Evolutionary conservation across 768 basidiomycete species (phyloP).

Genomic region (Mycena belliarum): DNA sequence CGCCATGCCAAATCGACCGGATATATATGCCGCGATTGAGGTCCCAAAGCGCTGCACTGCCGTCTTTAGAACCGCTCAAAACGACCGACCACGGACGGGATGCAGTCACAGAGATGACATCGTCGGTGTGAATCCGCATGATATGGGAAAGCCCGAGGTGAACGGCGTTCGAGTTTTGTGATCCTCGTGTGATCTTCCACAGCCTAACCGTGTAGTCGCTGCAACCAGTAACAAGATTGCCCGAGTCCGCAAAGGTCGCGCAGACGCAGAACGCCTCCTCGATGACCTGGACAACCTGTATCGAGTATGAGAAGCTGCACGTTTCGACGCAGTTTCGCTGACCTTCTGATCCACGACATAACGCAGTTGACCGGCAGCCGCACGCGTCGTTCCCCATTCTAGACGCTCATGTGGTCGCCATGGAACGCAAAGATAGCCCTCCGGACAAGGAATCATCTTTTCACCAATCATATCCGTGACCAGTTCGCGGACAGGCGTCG

Average conservation of each 20-base stretch:
- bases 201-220: slow-evolving; percentile 80
- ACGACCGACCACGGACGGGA: slow-evolving; percentile 82
- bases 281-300: slow-evolving; percentile 70
- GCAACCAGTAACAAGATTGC: slow-evolving; percentile 77
- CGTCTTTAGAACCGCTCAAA: slow-evolving; percentile 84
- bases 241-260: slow-evolving; percentile 75
- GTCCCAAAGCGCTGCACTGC: slow-evolving; percentile 89
- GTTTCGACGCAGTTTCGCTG: background rate
- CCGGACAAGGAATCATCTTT: slow-evolving; percentile 60
- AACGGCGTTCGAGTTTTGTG: slow-evolving; percentile 24
- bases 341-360: slow-evolving; percentile 67
- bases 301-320: background rate
- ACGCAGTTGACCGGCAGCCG: slow-evolving; percentile 56
- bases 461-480: slow-evolving; percentile 60
- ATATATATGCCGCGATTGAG: slow-evolving; percentile 82
- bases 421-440: slow-evolving; percentile 59
- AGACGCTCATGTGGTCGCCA: slow-evolving; percentile 66
- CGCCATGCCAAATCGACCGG: slow-evolving; percentile 74
- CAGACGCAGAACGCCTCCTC: slow-evolving; percentile 75
- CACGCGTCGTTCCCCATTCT: slow-evolving; percentile 57
- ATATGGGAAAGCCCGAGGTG: slow-evolving; percentile 58
- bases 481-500: slow-evolving; percentile 50
- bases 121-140: slow-evolving; percentile 77
- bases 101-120: slow-evolving; percentile 67
- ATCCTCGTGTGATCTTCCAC: slow-evolving; percentile 64